These are phyloP conservation scores for Trichocladium uniseriatum DNA, from an alignment of 495 filamentous ascomycete species.

Conservation along the genomic window DNA sequence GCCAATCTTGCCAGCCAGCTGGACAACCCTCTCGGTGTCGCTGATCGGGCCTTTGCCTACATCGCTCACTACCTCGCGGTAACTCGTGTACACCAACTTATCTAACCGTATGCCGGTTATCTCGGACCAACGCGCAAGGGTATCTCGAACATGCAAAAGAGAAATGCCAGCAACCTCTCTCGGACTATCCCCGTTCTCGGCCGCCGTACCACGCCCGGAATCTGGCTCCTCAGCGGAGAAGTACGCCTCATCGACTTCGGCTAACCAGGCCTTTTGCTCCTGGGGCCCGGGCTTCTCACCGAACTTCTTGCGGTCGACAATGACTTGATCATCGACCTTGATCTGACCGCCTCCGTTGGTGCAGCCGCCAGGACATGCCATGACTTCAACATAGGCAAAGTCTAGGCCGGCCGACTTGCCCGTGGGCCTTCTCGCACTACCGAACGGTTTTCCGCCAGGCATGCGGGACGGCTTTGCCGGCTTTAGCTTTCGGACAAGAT, in stretches of 20 bases:
- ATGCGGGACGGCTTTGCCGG: slow-evolving; percentile 65
- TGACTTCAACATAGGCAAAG: slow-evolving; percentile 90
- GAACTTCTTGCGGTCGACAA: slow-evolving; percentile 35
- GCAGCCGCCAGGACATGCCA: slow-evolving; percentile 96
- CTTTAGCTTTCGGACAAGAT: slow-evolving; percentile 81
- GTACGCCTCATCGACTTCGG: slow-evolving; percentile 85
- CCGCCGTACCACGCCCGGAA: slow-evolving; percentile 22
- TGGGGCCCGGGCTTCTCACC: slow-evolving; percentile 50
- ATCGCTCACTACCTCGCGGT: slow-evolving; percentile 87
- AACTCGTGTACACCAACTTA: slow-evolving; percentile 73
- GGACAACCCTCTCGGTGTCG: slow-evolving; percentile 74
- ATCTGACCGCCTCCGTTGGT: slow-evolving; percentile 97
- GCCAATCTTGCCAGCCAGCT: slow-evolving; percentile 84
- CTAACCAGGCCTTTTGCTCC: slow-evolving; percentile 81
- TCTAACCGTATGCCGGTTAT: slow-evolving; percentile 60
- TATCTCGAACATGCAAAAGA: slow-evolving; percentile 44
- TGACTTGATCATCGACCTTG: slow-evolving; percentile 65
- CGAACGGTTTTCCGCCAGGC: slow-evolving; percentile 55
- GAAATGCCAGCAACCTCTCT: slow-evolving; percentile 49
- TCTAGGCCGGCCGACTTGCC: slow-evolving; percentile 42
- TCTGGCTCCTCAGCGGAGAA: slow-evolving; percentile 66
- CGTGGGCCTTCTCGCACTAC: slow-evolving; percentile 38
- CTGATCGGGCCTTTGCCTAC: slow-evolving; percentile 66
- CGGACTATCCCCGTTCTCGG: slow-evolving; percentile 14
- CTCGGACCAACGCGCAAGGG: slow-evolving; percentile 62